Base-by-base conservation (phyloP, 2,329 filamentous ascomycete species). In the Thielaviopsis punctulata region DNA sequence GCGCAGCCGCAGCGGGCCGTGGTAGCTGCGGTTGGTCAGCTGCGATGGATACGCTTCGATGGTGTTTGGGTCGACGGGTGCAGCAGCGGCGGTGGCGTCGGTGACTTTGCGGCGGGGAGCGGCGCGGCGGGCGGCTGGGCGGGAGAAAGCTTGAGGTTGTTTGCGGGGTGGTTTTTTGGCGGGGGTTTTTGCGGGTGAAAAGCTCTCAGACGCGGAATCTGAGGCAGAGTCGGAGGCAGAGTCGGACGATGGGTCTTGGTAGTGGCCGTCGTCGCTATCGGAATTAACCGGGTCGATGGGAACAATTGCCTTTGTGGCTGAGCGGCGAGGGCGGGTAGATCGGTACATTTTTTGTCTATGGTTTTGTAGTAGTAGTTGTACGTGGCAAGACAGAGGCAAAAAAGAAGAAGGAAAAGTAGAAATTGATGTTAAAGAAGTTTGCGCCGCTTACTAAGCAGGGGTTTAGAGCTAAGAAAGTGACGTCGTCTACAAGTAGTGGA, bases 1-100 rank as follows among this genome's bases (percentile, higher is more conserved):
- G 18, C 53, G 55, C 0, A 58, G 36, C 22, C 64, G 61, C 13
- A 69, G 56, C 2, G 65, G 64, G 2, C 67, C 67, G 15, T 63
- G 62, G 56, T 69, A 69, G 41, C 64, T 56, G n/a, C 56, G 52
- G 21, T 56, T 55, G 10, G 56, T 57, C 23, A 56, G 48, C 39
- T 57, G 55, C 10, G 54, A 56, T 10, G 56, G 56, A 49, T 66
- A 68, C 1, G 64, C 63, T 7, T 66, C 66, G 50, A 62, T 55
- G 22, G 22, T 39, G 49, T 57, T 57, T 3, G 56, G 53, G 33
- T 57, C 54, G 7, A 24, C 24, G 10, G 18, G 25, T 58, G 56
- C 67, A 65, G 43, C 60, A 61, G 51, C 62, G 63, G 48, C 61
- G 59, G 36, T 63, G 59, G 49, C 60, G 59, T 58, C 3, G 59